These are phyloP conservation scores for Paecilomyces sp. DNA, from an alignment of 2,329 filamentous ascomycete species.

Conservation along the genomic window DNA sequence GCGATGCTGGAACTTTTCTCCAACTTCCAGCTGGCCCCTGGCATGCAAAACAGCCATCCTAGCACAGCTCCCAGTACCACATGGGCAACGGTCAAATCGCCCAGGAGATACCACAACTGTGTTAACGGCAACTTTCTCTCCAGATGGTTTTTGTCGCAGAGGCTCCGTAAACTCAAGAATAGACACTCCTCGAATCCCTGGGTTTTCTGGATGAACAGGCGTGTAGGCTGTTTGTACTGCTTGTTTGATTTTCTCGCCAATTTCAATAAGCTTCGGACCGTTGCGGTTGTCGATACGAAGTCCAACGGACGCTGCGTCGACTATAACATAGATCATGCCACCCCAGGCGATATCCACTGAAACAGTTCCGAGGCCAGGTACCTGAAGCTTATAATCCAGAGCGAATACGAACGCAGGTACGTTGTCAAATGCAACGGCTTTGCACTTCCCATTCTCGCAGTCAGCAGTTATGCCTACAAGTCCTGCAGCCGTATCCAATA, in stretches of 20 bases:
- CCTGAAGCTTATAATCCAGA: constrained; percentile 32
- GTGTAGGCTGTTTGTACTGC: constrained; percentile 27
- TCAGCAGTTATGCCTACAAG: constrained; percentile 35
- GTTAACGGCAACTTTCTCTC: constrained; percentile 27
- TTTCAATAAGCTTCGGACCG: constrained; percentile 30
- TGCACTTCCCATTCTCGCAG: constrained; percentile 39
- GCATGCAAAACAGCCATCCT: constrained; percentile 39
- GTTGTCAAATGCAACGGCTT: constrained; percentile 39
- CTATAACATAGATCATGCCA: constrained; percentile 40
- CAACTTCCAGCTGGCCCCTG: constrained; percentile 29
- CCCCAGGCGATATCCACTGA: constrained; percentile 41
- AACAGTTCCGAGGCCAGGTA: constrained; percentile 35
- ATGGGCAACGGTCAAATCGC: constrained; percentile 41
- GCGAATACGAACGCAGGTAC: constrained; percentile 37
- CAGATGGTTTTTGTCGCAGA: constrained; percentile 9
- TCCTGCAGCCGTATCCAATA: constrained; percentile 40
- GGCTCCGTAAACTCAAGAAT: constrained; percentile 34
- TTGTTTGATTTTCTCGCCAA: constrained; percentile 38
- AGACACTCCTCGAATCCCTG: constrained; percentile 34
- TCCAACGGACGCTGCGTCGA: constrained; percentile 32
- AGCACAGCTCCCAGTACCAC: constrained; percentile 40
- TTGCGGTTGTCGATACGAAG: constrained; percentile 26
- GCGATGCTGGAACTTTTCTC: constrained; percentile 30
- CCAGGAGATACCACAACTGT: constrained; percentile 41
- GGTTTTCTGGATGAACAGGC: constrained; percentile 39